phyloP scores from a whole-genome alignment of 495 filamentous ascomycete species.

The Xylaria scruposa region DNA sequence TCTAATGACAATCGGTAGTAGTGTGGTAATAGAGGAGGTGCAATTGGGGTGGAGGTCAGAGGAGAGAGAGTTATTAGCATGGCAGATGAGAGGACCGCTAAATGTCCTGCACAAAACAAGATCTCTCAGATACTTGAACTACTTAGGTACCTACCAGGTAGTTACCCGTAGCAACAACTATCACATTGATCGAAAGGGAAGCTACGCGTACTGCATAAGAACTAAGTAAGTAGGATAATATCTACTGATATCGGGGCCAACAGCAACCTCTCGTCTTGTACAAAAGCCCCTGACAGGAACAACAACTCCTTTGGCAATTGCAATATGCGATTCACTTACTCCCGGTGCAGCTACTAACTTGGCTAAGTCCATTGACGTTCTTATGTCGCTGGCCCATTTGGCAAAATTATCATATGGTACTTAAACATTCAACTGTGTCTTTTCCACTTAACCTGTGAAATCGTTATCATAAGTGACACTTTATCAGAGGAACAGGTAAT shows the following conservation, averaged over 20 bases:
- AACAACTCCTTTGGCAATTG: neutral
- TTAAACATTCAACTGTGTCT: neutral
- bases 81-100: neutral
- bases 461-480: neutral
- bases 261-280: neutral
- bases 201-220: neutral
- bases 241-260: neutral
- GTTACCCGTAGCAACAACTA: neutral
- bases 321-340: neutral
- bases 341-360: neutral
- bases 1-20: neutral
- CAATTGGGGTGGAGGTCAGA: neutral
- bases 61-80: neutral
- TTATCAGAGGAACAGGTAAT: neutral
- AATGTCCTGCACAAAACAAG: neutral
- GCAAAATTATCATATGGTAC: neutral
- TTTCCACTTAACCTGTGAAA: neutral
- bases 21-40: neutral
- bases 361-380: neutral
- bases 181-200: neutral
- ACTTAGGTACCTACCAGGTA: neutral
- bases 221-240: neutral
- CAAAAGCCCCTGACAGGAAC: neutral
- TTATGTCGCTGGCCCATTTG: neutral
- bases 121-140: neutral